A percentile compares a stretch with the other conserved stretches of the same genome.
These are phyloP conservation scores for Amauroascus niger DNA, from an alignment of 2,329 filamentous ascomycete genomes.

Conservation along the genomic window DNA sequence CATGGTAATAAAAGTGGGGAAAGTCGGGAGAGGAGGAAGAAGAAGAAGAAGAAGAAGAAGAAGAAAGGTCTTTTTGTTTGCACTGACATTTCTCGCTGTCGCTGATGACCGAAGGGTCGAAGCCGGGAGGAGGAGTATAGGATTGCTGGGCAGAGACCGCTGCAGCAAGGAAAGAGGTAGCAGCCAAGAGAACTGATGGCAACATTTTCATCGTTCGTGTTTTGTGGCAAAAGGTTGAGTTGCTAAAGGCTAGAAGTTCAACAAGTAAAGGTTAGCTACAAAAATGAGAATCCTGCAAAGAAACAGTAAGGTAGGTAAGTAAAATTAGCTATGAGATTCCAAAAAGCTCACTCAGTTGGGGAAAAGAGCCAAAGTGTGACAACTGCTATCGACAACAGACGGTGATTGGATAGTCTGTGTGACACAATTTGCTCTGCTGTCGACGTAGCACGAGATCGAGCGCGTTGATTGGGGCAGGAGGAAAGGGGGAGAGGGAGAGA, in stretches of 20 bases:
- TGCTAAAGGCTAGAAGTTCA: not conserved
- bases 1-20: no score
- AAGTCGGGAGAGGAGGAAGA: not conserved
- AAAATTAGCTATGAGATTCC: not conserved
- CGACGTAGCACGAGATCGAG: not conserved
- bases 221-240: no score
- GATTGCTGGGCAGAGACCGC: constrained; percentile 37
- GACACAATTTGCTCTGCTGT: not conserved
- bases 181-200: constrained; percentile 39
- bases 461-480: not conserved
- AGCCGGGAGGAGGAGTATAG: constrained; percentile 29
- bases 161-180: constrained; percentile 39
- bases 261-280: not conserved
- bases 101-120: constrained; percentile 37
- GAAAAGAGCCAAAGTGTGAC: not conserved
- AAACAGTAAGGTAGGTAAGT: not conserved
- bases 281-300: not conserved
- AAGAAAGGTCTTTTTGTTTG: no score
- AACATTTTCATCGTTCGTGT: constrained; percentile 23
- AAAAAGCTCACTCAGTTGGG: not conserved
- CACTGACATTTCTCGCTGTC: constrained; percentile 26
- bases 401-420: not conserved
- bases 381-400: not conserved
- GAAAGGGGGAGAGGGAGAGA: not conserved
- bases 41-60: no score